Conservation (phyloP, 2,329 filamentous ascomycete species). For the Xylaria arbuscula region DNA sequence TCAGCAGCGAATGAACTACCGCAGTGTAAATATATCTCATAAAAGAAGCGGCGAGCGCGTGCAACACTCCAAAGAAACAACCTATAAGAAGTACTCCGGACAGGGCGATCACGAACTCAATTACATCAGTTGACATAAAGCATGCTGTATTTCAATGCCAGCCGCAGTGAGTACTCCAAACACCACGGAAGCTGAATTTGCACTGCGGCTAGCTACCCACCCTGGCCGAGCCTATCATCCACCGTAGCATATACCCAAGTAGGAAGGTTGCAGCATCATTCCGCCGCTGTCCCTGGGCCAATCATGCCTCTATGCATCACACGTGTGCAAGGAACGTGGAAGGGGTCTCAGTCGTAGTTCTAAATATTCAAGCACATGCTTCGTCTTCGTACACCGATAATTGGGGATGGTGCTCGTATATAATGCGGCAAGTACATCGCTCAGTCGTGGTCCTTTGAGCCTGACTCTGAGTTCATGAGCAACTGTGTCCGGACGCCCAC, state of each 20-base stretch:
- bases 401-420: not conserved
- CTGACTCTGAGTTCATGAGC: not conserved
- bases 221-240: constrained; percentile 20
- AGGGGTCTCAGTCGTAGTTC: not conserved
- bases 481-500: not conserved
- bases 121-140: not conserved
- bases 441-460: not conserved
- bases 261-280: constrained; percentile 35
- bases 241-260: constrained; percentile 22
- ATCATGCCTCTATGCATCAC: constrained; percentile 23
- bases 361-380: not conserved
- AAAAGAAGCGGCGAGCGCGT: not conserved
- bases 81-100: not conserved
- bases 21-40: not conserved
- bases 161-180: not conserved
- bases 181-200: not conserved
- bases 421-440: constrained; percentile 6
- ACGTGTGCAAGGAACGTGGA: constrained; percentile 26
- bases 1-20: not conserved
- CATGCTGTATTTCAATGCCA: not conserved
- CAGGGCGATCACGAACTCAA: not conserved
- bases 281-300: constrained; percentile 7
- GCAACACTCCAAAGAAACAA: not conserved
- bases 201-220: constrained; percentile 21
- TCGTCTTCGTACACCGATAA: not conserved